Evolutionary conservation across 2,329 filamentous ascomycete genomes (phyloP).

Genomic region (Sarocladium oryzae): DNA sequence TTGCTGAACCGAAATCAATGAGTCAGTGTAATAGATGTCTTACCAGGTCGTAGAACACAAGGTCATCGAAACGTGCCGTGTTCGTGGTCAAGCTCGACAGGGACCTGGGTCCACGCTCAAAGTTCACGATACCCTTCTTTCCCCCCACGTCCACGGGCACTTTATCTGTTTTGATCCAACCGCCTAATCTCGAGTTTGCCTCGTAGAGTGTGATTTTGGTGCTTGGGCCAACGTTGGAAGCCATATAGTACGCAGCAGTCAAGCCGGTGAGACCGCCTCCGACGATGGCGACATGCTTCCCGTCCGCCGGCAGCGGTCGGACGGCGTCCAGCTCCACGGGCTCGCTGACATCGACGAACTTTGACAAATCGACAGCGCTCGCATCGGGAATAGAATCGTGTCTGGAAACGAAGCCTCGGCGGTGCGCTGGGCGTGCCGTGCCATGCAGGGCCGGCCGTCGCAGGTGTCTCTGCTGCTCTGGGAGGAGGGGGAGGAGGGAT

Average conservation of each 20-base stretch:
- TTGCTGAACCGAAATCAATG: no score
- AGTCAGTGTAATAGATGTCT: background rate
- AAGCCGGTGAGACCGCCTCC: slow-evolving; percentile 82
- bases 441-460: background rate
- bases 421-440: background rate
- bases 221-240: slow-evolving; percentile 54
- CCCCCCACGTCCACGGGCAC: slow-evolving; percentile 52
- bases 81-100: slow-evolving; percentile 44
- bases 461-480: no score
- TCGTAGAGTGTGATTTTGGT: slow-evolving; percentile 79
- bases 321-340: background rate
- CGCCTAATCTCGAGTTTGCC: slow-evolving; percentile 60
- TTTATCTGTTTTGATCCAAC: slow-evolving; percentile 70
- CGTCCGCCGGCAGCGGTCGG: slow-evolving; percentile 15
- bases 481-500: background rate
- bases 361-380: background rate
- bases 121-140: slow-evolving; percentile 51
- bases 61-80: slow-evolving; percentile 46
- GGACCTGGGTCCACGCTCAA: slow-evolving; percentile 80
- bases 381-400: background rate
- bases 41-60: slow-evolving; percentile 66
- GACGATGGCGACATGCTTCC: slow-evolving; percentile 54
- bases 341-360: background rate
- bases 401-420: background rate
- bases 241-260: slow-evolving; percentile 69